Evolutionary conservation across 768 basidiomycete genomes (phyloP), one percentile per base, ranked within the genome.

Genomic region (Boletus rufocinnamomeus): DNA sequence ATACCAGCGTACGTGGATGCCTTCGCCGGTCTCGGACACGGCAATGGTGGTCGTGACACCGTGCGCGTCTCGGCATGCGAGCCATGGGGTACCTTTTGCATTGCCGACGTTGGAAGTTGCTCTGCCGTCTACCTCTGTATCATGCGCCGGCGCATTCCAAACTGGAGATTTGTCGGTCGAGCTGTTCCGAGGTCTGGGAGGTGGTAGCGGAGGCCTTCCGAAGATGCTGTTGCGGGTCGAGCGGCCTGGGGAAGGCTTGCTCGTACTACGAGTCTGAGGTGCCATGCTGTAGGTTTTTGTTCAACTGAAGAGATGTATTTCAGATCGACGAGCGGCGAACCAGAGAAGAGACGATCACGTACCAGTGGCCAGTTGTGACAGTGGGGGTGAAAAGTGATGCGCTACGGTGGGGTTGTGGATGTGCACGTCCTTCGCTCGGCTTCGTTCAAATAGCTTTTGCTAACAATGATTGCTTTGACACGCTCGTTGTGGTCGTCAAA

Each of bases 181-280:
- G 6, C 48, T 58, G 48, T 52, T 67, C 23, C 54, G 58, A 32
- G 56, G 47, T 34, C 52, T 63, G 3, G 46, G 38, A 19, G 53
- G 56, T 23, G 60, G 52, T 25, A 51, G 51, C 2, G 57, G 44
- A 13, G 61, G 35, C 3, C 69, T 50, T n/a, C 66, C 66, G n/a
- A 58, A 63, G 4, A 62, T 30, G 48, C 68, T 70, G 30, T 72
- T 72, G 56, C 62, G 62, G 4, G 70, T 66, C 4, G 34, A 27
- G 50, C 66, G 63, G 41, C 62, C 61, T 0, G 66, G 59, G 4
- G 66, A 63, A 25, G 41, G 1, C 34, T 60, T 71, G 43, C 50
- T 16, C n/a, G 56, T 17, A 32, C 62, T 71, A 21, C 66, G 64
- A 0, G 70, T 70, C 46, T 60, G 66, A 40, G 70, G 71, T n/a